Evolutionary conservation across 371 early-diverging fungal species (phyloP), one percentile per base, ranked within the genome.

Genomic region (Rhizomucor pusillus): DNA sequence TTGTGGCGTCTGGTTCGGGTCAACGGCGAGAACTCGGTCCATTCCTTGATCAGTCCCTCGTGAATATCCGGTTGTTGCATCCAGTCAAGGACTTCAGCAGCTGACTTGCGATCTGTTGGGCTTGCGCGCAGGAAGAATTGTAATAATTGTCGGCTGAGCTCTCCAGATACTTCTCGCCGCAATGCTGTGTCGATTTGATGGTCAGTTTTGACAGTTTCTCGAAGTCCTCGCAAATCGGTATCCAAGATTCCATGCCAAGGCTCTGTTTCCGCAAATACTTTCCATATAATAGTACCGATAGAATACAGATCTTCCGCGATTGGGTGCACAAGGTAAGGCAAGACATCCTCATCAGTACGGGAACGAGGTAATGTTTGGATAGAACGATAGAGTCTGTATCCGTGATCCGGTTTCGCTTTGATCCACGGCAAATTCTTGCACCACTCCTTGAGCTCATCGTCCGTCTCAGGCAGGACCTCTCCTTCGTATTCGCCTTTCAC

Each of bases 191-290:
- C 63, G 22, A 86, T 80, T 29, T 66, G 67, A 7, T 62, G 61
- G 45, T 82, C 80, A 22, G 71, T 73, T 12, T 71, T 49, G 2
- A 84, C 82, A n/a, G 74, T 69, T 14, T 80, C 73, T 11, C 86
- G 73, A 16, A 86, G 63, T 10, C 66, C 77, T 39, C 68, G 72
- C 19, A 86, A 50, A 57, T 84, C 82, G 1, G 76, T 81, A 43
- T 86, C 84, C 12, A 82, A 66, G 12, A 82, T 73, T 13, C 84
- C 83, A 39, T 73, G 62, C 86, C 84, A 86, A 1, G 86, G 86
- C 24, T 81, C 80, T 0, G 76, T 82, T n/a, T 79, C 83, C 0
- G 81, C 66, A 56, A 84, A 82, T 1, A 73, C 75, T 43, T 82
- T 74, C 86, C 86, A 86, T n/a, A 83, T 77, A 16, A 86, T 50